These are phyloP conservation scores for Lentinula guzmanii DNA, from an alignment of 768 basidiomycete genomes.

Conservation along the genomic window DNA sequence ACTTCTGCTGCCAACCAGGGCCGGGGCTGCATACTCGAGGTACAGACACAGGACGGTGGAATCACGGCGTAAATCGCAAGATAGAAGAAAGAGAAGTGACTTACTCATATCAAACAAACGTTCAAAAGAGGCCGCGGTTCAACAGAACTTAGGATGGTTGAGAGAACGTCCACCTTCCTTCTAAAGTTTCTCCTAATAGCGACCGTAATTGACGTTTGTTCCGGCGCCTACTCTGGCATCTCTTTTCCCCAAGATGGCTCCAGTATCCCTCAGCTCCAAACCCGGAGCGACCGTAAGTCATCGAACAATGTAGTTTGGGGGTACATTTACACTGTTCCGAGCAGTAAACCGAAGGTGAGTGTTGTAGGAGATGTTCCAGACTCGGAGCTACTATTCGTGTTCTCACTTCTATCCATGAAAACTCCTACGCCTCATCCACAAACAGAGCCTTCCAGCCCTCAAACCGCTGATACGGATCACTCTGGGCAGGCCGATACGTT, in stretches of 20 bases:
- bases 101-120: no score
- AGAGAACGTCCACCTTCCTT: neutral
- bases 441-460: neutral
- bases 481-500: no score
- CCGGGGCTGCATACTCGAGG: no score
- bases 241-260: neutral
- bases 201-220: neutral
- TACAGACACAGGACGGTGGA: no score
- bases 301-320: neutral
- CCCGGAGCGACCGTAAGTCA: neutral
- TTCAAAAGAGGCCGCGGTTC: no score
- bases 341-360: neutral
- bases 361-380: neutral
- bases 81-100: no score
- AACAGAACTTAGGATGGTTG: no score
- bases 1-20: no score
- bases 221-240: no score
- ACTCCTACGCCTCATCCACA: neutral
- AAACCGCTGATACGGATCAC: neutral
- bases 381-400: no score
- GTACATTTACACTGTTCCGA: neutral
- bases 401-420: neutral
- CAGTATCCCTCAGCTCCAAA: neutral
- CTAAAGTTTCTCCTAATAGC: neutral
- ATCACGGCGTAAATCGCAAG: no score